Base-by-base conservation (phyloP, 441 rosid species). In the Capsella rubella region DNA sequence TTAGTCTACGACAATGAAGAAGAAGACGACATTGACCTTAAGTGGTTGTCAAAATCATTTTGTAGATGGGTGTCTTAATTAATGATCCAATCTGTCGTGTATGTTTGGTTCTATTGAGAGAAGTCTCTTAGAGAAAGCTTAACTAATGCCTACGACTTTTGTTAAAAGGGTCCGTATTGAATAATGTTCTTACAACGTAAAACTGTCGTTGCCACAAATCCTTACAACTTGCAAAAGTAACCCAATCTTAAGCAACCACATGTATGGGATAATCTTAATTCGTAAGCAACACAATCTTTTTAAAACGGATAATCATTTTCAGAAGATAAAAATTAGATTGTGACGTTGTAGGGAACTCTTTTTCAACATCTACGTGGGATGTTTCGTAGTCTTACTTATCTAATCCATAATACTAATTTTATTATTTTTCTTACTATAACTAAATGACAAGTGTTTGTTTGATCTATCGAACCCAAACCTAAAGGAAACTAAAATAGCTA, bases 31-130 rank as follows among this genome's bases (percentile, higher is more conserved):
- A 43, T 35, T 76, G 72, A 64, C 72, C 45, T 43, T 56, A 69
- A 76, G 70, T 40, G 75, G 75, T 64, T 70, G 50, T 57, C 71
- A 63, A 63, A 37, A 70, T 76, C 62, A 70, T 70, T 40, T 18
- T 59, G 62, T 21, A 51, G 11, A 51, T 53, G 43, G 52, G 34
- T 62, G 46, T 68, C 53, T 34, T 21, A 21, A 21, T 45, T 62
- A 63, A 56, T 76, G 52, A 69, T 39, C 59, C 12, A 50, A 29
- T 56, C 4, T 57, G 76, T 76, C 67, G 54, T 57, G 46, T 64
- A 58, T 64, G 56, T 57, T 64, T 76, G 76, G 76, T 49, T 21
- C 50, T 64, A 49, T 34, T 58, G 42, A 63, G 42, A 63, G 40
- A 70, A 42, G 52, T 61, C 28, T 56, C 15, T 29, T 34, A 51